Conservation (phyloP, 345 rosid species). For the Linum trigynum region DNA sequence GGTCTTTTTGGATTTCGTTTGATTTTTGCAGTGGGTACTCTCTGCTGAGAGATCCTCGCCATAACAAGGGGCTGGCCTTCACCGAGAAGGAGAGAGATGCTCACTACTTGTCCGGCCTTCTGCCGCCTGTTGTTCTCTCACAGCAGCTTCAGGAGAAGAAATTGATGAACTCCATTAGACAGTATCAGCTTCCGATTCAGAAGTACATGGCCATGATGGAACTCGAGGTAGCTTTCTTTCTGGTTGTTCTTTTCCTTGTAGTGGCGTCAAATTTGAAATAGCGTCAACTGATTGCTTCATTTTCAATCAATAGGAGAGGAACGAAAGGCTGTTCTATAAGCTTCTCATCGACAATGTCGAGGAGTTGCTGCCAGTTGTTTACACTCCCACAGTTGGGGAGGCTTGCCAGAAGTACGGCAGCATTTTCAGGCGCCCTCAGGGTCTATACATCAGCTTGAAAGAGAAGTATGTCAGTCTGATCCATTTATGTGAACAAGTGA, state of each 20-base stretch:
- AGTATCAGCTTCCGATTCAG: constrained; percentile 5
- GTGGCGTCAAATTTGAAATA: background rate
- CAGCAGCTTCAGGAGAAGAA: constrained; percentile 7
- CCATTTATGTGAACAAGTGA: background rate
- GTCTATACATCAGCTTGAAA: constrained; percentile 4
- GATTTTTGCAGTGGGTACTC: background rate
- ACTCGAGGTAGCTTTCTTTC: background rate
- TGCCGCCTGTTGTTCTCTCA: background rate
- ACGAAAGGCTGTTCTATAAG: constrained; percentile 1
- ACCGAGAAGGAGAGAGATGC: constrained; percentile 7
- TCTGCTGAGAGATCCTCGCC: constrained; percentile 6
- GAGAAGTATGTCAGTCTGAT: background rate
- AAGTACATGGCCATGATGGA: constrained; percentile 7
- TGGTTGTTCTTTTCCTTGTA: background rate
- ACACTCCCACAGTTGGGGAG: constrained; percentile 5
- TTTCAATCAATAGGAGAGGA: background rate
- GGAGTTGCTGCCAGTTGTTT: constrained; percentile 4
- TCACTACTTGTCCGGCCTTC: constrained; percentile 7
- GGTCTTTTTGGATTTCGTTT: background rate
- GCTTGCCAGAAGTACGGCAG: constrained; percentile 7
- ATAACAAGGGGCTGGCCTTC: constrained; percentile 5
- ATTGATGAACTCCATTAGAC: constrained; percentile 1
- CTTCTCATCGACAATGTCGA: constrained; percentile 7
- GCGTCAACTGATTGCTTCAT: background rate
- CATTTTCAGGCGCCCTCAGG: constrained; percentile 2